A percentile compares a stretch with the other conserved stretches of the same genome.
Conservation (phyloP, 192 early-diverging fungal species). For the Coemansia sp. region DNA sequence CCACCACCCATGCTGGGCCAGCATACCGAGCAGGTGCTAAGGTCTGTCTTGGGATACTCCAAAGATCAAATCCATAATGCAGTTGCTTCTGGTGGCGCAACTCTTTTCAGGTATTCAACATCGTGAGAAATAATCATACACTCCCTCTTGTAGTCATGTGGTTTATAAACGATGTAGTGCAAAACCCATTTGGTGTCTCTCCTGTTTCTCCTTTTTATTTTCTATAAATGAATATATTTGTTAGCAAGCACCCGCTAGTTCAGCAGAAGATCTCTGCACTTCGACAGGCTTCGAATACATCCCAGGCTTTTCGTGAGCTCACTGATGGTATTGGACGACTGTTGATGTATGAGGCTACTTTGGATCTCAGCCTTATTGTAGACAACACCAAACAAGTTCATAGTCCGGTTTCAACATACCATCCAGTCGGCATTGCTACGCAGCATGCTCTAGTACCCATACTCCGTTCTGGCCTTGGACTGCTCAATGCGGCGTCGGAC, state of each 20-base stretch:
- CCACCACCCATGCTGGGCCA: slow-evolving; percentile 81
- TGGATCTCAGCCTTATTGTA: slow-evolving; percentile 33
- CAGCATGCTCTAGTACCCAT: slow-evolving; percentile 62
- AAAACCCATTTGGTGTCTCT: too few species aligned
- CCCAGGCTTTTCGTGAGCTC: slow-evolving; percentile 57
- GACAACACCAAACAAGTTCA: slow-evolving; percentile 22
- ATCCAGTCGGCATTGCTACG: slow-evolving; percentile 29
- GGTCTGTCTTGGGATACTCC: slow-evolving; percentile 62
- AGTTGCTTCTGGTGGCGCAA: slow-evolving; percentile 21
- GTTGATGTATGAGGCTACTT: slow-evolving; percentile 64
- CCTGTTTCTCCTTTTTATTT: not conserved
- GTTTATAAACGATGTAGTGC: too few species aligned
- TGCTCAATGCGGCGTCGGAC: slow-evolving; percentile 56
- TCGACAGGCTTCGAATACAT: slow-evolving; percentile 43
- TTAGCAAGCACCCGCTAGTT: slow-evolving; percentile 59
- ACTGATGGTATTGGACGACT: slow-evolving; percentile 56
- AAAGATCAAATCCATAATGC: slow-evolving; percentile 55
- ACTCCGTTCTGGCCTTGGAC: slow-evolving; percentile 61
- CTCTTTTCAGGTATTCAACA: slow-evolving; percentile 18
- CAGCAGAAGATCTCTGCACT: slow-evolving; percentile 60
- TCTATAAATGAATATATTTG: slow-evolving; percentile 14
- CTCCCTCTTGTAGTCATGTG: not conserved
- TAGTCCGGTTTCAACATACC: slow-evolving; percentile 55
- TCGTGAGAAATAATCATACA: not conserved
- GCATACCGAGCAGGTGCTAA: slow-evolving; percentile 81